phyloP scores from a whole-genome alignment of 768 basidiomycete species.

The Boletus subparvulus region DNA sequence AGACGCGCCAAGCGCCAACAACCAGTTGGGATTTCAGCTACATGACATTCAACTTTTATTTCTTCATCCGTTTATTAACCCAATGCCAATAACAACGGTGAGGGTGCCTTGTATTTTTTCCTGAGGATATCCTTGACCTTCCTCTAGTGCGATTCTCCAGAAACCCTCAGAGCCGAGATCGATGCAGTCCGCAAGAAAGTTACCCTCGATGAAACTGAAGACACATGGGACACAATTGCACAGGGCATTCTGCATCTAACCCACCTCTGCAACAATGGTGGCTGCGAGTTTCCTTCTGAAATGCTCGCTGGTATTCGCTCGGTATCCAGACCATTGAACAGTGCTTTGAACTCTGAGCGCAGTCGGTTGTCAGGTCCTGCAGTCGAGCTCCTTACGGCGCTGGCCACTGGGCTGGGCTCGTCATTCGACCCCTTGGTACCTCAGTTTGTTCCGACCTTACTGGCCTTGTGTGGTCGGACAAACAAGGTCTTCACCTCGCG shows the following conservation, averaged over 20 bases:
- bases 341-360: slow-evolving; percentile 69
- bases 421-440: slow-evolving; percentile 67
- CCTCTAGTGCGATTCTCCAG: slow-evolving; percentile 33
- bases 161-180: slow-evolving; percentile 39
- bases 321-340: slow-evolving; percentile 52
- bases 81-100: slow-evolving; percentile 35
- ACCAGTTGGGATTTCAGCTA: slow-evolving; percentile 11
- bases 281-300: slow-evolving; percentile 49
- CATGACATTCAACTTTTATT: slow-evolving; percentile 15
- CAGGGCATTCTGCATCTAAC: slow-evolving; percentile 48
- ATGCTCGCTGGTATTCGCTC: slow-evolving; percentile 51
- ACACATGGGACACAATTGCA: slow-evolving; percentile 73
- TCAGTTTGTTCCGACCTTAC: slow-evolving; percentile 66
- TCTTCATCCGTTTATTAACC: background rate
- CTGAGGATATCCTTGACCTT: background rate
- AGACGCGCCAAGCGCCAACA: slow-evolving; percentile 12
- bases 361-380: slow-evolving; percentile 67
- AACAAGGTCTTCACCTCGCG: slow-evolving; percentile 78
- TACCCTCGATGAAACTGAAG: slow-evolving; percentile 65
- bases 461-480: slow-evolving; percentile 66
- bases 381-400: slow-evolving; percentile 55
- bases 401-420: slow-evolving; percentile 55
- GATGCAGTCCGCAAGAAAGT: slow-evolving; percentile 43
- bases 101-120: background rate
- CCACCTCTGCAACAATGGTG: slow-evolving; percentile 51